Evolutionary conservation across 108 stramenopile species (phyloP).

Genomic region (Cylindrotheca fusiformis): DNA sequence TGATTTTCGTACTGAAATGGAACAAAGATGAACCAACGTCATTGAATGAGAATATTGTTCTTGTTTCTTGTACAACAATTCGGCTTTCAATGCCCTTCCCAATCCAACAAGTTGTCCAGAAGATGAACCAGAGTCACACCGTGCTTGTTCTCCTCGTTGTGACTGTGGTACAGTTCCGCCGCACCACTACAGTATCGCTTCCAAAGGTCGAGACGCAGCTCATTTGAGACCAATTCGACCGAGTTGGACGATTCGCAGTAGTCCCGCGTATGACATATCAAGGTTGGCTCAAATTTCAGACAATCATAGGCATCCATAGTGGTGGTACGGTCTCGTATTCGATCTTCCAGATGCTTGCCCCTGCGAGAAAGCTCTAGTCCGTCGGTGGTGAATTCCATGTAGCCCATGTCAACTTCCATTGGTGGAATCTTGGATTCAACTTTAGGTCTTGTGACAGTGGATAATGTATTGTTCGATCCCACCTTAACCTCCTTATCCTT

Average conservation of each 20-base stretch:
- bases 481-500: not conserved
- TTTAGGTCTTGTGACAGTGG: not conserved
- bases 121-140: conserved; percentile 5
- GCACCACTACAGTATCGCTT: conserved; percentile 2
- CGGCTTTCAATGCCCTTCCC: too few relatives aligned
- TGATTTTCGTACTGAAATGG: too few relatives aligned
- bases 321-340: not conserved
- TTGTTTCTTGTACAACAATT: too few relatives aligned
- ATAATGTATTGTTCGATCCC: not conserved
- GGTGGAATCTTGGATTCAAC: not conserved
- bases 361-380: not conserved
- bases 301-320: not conserved
- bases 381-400: not conserved
- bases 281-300: conserved; percentile 3
- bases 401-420: conserved; percentile 11
- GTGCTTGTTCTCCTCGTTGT: not conserved
- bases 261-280: conserved; percentile 5
- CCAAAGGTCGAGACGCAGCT: conserved; percentile 7
- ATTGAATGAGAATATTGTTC: too few relatives aligned
- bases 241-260: not conserved
- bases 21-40: too few relatives aligned
- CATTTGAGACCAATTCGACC: not conserved
- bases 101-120: not conserved
- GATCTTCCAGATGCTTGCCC: not conserved
- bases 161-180: conserved; percentile 1